phyloP scores from a whole-genome alignment of 495 filamentous ascomycete species.

The Daldinia childiae region DNA sequence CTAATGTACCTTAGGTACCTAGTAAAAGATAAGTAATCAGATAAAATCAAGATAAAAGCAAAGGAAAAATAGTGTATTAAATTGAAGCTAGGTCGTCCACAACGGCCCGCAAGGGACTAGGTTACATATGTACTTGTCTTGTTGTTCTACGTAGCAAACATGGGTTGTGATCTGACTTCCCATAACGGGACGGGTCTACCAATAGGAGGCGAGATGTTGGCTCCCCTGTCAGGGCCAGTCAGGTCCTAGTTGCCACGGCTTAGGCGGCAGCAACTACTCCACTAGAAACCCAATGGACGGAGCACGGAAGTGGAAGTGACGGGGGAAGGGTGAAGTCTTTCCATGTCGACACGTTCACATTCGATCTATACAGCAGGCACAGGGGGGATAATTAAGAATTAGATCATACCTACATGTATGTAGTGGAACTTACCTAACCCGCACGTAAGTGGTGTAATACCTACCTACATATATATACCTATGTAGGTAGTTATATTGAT shows the following conservation, averaged over 20 bases:
- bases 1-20: too few relatives aligned
- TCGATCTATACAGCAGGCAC: background rate
- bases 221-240: background rate
- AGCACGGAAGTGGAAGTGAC: slow-evolving; percentile 15
- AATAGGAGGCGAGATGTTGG: slow-evolving; percentile 11
- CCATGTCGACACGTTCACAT: slow-evolving; percentile 13
- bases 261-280: slow-evolving; percentile 20
- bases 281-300: slow-evolving; percentile 20
- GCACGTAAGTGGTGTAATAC: too few relatives aligned
- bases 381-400: background rate
- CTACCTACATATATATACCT: too few relatives aligned
- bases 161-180: slow-evolving; percentile 15
- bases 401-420: background rate
- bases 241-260: slow-evolving; percentile 5
- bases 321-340: background rate
- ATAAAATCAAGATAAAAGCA: background rate
- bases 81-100: too few relatives aligned
- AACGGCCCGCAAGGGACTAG: background rate
- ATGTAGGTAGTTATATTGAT: too few relatives aligned
- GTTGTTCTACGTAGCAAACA: too few relatives aligned
- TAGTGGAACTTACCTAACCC: background rate
- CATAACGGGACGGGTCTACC: slow-evolving; percentile 18
- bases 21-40: background rate
- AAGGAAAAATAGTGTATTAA: background rate
- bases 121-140: too few relatives aligned